Conservation (phyloP, 75 land plant species). For the Cupressus sempervirens region DNA sequence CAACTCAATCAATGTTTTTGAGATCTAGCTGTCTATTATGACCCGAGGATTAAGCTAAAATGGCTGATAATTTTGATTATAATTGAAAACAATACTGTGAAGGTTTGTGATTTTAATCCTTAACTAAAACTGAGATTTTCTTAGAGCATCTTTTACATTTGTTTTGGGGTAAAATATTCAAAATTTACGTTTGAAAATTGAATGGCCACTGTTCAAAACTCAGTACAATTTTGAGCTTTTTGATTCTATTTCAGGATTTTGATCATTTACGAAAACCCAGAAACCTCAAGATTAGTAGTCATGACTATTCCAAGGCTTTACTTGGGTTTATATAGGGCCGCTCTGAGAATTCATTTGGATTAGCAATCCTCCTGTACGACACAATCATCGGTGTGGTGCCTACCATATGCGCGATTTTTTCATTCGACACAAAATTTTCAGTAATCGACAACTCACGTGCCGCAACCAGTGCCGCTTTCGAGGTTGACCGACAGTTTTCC, state of each 20-base stretch:
- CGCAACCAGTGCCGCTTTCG: slow-evolving; percentile 86
- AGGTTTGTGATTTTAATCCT: too few species aligned
- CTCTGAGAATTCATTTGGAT: not conserved
- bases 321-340: not conserved
- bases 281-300: not conserved
- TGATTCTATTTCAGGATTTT: not conserved
- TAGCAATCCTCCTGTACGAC: not conserved
- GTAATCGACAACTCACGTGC: slow-evolving; percentile 37
- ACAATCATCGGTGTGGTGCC: not conserved
- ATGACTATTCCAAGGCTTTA: slow-evolving; percentile 1
- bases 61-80: too few species aligned
- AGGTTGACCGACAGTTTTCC: slow-evolving; percentile 83
- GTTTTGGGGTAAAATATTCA: too few species aligned
- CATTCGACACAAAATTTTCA: slow-evolving; percentile 7
- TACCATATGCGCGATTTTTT: not conserved
- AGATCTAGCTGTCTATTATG: too few species aligned
- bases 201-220: too few species aligned
- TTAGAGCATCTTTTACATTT: too few species aligned
- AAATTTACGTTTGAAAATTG: too few species aligned
- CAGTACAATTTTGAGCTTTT: not conserved
- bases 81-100: too few species aligned
- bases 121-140: too few species aligned
- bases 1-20: too few species aligned
- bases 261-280: not conserved
- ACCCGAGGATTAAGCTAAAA: too few species aligned